A percentile compares a stretch with the other conserved stretches of the same genome.
These are phyloP conservation scores for Hypomontagnella monticulosa DNA, from an alignment of 495 filamentous ascomycete species.

Conservation along the genomic window DNA sequence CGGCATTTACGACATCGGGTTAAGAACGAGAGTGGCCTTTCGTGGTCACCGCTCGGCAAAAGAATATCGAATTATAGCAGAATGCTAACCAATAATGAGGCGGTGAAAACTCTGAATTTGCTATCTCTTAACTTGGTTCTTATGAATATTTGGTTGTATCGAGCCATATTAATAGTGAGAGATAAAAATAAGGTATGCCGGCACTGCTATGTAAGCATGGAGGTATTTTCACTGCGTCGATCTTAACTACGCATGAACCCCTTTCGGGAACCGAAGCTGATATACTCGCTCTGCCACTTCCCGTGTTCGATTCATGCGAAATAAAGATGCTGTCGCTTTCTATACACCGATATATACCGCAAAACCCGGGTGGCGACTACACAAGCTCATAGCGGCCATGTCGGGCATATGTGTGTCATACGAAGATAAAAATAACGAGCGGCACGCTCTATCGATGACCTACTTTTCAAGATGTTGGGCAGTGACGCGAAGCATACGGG, in stretches of 20 bases:
- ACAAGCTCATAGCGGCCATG: conserved; percentile 1
- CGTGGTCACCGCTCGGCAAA: neutral
- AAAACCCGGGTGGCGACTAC: neutral
- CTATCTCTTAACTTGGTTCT: neutral
- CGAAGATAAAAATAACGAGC: conserved; percentile 5
- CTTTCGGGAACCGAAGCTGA: neutral
- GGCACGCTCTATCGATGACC: neutral
- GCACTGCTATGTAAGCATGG: conserved; percentile 9
- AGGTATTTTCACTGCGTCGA: conserved; percentile 18
- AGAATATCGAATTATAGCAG: neutral
- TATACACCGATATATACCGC: too few species aligned
- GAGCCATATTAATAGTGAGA: neutral
- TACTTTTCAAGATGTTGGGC: neutral
- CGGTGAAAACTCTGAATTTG: conserved; percentile 13
- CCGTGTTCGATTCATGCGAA: too few species aligned
- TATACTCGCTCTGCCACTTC: too few species aligned
- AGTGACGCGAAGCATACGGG: neutral
- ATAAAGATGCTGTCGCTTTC: too few species aligned
- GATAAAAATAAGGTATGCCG: conserved; percentile 7
- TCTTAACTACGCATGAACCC: conserved; percentile 22
- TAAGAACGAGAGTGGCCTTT: neutral
- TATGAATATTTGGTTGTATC: neutral
- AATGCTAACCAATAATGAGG: conserved; percentile 1
- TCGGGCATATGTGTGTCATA: conserved; percentile 6
- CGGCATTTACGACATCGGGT: conserved; percentile 1